Base-by-base conservation (phyloP, 805 yeast genomes). In the Naumovozyma baii region DNA sequence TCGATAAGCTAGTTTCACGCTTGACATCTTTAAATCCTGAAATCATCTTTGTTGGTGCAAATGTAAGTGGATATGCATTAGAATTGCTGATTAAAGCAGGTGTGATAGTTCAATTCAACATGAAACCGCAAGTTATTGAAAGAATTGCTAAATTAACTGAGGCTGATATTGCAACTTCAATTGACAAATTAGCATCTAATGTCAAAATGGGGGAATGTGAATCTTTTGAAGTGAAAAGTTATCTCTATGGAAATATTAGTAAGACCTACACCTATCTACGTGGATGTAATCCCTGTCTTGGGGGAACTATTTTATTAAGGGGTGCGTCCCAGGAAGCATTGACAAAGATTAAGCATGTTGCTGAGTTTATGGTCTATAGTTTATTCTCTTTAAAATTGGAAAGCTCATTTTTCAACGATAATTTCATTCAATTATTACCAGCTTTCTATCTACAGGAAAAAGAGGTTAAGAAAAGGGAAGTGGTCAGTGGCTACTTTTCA, bases 231-330 rank as follows among this genome's bases (percentile, higher is more conserved):
- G 83, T 84, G 9, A 74, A 75, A 46, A 73, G 82, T 3, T 90
- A 67, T 54, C 66, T 77, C 2, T 73, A 67, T 53, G 71, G 74
- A 3, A 69, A 75, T 41, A 42, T 67, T 1, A 67, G 77, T 13
- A 83, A 86, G 54, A 77, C 94, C 0, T 84, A 80, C 52, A 70
- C 86, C n/a, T 83, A 75, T 48, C 72, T 92, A 40, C 73, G 79
- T 1, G 97, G 96, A 0, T 78, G 88, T 46, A 78, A 79, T 29
- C 67, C 71, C 8, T 74, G 73, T 31, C 61, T 80, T 0, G 98
- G 98, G 0, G 80, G 88, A 30, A 87, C 97, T 0, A 73, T 90
- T n/a, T 66, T 84, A 12, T 59, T 92, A n/a, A 67, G 97, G 39
- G 98, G 97, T 2, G 81, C 77, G 1, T 72, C 73, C 47, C 75